Conservation (phyloP, 1,139 yeast species). For the Diutina sp. region DNA sequence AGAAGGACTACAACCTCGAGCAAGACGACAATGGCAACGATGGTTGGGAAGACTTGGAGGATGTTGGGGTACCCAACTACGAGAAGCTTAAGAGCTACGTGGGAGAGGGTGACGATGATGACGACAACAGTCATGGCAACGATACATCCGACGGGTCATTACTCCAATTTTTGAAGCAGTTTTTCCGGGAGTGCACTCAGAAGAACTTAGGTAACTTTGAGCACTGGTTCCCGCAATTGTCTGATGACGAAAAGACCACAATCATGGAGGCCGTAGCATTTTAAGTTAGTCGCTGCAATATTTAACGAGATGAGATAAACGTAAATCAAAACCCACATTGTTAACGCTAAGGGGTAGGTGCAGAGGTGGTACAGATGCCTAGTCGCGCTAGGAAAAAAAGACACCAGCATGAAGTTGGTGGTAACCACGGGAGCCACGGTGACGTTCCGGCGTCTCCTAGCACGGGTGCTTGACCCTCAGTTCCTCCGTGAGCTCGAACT, state of each 20-base stretch:
- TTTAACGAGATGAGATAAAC: neutral
- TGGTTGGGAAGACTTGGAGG: conserved; percentile 82
- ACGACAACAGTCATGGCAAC: conserved; percentile 11
- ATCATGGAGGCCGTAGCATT: conserved; percentile 34
- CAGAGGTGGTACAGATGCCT: neutral
- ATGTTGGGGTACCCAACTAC: conserved; percentile 45
- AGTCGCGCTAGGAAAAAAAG: neutral
- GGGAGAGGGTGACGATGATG: conserved; percentile 32
- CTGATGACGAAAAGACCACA: conserved; percentile 43
- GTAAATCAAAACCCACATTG: no score
- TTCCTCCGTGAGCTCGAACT: conserved; percentile 23
- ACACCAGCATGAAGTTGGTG: conserved; percentile 11
- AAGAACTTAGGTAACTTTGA: conserved; percentile 43
- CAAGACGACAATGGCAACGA: conserved; percentile 33
- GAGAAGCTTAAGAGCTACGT: conserved; percentile 44
- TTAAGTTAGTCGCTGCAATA: neutral
- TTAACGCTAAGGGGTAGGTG: no score
- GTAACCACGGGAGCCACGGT: conserved; percentile 84
- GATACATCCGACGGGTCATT: conserved; percentile 25
- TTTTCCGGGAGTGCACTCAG: conserved; percentile 52
- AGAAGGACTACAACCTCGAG: conserved; percentile 21
- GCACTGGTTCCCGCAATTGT: conserved; percentile 35
- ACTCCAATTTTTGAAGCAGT: conserved; percentile 35
- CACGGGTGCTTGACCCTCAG: conserved; percentile 17
- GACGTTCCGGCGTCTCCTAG: conserved; percentile 50